Percentiles rank a stretch among this genome's conserved stretches.
These are phyloP conservation scores for Sequoiadendron giganteum DNA, from an alignment of 75 land plant genomes.

Conservation along the genomic window DNA sequence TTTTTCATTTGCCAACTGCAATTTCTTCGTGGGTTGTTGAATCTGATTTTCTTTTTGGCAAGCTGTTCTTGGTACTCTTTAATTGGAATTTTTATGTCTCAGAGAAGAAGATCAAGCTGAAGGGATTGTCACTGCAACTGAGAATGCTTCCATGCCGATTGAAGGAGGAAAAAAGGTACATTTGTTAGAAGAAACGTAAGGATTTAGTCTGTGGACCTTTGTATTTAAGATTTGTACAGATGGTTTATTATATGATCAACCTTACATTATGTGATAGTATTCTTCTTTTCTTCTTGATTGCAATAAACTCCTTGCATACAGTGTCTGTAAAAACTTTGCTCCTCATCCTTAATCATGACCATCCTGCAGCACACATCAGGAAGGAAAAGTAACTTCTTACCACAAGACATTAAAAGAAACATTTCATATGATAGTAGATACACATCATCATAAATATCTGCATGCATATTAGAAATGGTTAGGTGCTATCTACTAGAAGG, in stretches of 20 bases:
- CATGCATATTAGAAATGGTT: too few relatives aligned
- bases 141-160: not conserved
- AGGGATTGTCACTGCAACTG: not conserved
- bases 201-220: not conserved
- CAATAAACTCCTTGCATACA: too few relatives aligned
- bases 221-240: not conserved
- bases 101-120: not conserved
- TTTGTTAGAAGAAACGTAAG: not conserved
- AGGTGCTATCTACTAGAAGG: too few relatives aligned
- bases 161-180: slow-evolving; percentile 5
- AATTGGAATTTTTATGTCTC: not conserved
- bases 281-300: not conserved
- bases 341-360: too few relatives aligned
- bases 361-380: not conserved
- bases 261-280: not conserved
- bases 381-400: too few relatives aligned
- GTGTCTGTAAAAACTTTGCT: too few relatives aligned
- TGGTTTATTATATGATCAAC: not conserved
- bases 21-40: not conserved
- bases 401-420: too few relatives aligned
- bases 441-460: too few relatives aligned
- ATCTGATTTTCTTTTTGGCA: not conserved
- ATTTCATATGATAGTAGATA: too few relatives aligned
- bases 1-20: not conserved
- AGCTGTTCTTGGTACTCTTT: not conserved